Percentiles rank a stretch among this genome's conserved stretches.
Evolutionary conservation across 2,329 filamentous ascomycete genomes (phyloP).

Genomic region (Orbilia quercus): DNA sequence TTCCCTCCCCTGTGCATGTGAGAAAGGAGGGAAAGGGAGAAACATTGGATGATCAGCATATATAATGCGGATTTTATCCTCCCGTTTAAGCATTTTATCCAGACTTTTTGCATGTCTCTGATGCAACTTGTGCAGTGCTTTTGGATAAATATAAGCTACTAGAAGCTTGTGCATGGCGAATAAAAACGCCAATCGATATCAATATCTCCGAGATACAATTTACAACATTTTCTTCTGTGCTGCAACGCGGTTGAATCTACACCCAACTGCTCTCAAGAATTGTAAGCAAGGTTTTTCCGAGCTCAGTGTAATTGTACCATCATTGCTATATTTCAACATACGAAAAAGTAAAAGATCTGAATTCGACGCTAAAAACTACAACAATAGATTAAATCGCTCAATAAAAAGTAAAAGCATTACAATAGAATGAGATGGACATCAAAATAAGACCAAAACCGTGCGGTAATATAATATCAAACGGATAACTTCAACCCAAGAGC

Average conservation of each 20-base stretch:
- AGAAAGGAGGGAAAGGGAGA: too few relatives aligned
- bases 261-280: neutral
- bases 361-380: too few relatives aligned
- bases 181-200: conserved; percentile 2
- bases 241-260: neutral
- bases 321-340: too few relatives aligned
- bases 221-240: neutral
- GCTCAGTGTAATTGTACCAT: too few relatives aligned
- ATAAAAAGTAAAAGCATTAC: too few relatives aligned
- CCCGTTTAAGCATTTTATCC: conserved; percentile 43
- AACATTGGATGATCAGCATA: neutral
- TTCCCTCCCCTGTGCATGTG: neutral
- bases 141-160: conserved; percentile 7
- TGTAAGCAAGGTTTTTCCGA: too few relatives aligned
- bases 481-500: conserved; percentile 11
- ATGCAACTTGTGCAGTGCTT: neutral
- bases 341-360: too few relatives aligned
- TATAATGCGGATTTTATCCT: conserved; percentile 31
- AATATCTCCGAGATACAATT: conserved; percentile 18
- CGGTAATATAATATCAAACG: neutral
- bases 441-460: neutral
- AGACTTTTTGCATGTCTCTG: neutral
- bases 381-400: too few relatives aligned
- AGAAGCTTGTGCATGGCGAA: neutral
- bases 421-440: conserved; percentile 7